Percentiles rank a stretch among this genome's conserved stretches.
These are phyloP conservation scores for Colletotrichum zoysiae DNA, from an alignment of 2,329 filamentous ascomycete genomes.

Conservation along the genomic window DNA sequence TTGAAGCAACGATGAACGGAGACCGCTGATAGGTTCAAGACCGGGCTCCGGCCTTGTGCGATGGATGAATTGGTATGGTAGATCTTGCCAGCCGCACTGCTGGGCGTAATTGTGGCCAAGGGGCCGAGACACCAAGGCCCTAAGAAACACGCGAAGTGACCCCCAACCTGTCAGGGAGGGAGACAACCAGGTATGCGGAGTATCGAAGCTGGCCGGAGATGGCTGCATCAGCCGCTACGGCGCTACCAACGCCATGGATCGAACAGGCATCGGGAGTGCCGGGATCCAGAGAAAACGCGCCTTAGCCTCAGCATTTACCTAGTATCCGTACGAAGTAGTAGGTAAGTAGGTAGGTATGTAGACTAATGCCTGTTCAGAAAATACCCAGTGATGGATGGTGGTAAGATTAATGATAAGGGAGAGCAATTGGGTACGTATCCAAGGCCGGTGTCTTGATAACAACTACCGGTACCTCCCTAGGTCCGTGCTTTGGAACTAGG, in stretches of 20 bases:
- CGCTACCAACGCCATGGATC: conserved; percentile 32
- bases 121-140: conserved; percentile 32
- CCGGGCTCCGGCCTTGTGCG: conserved; percentile 16
- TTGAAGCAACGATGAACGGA: not conserved
- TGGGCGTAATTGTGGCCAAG: conserved; percentile 24
- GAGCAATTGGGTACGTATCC: not conserved
- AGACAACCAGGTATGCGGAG: conserved; percentile 20
- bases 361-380: not conserved
- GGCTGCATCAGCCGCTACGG: conserved; percentile 34
- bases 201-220: conserved; percentile 37
- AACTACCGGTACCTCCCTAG: too few species aligned
- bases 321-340: too few species aligned
- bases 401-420: conserved; percentile 32
- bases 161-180: conserved; percentile 10
- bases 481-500: not conserved
- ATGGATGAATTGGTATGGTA: conserved; percentile 23
- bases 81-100: conserved; percentile 31
- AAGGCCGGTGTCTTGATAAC: not conserved
- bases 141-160: conserved; percentile 17
- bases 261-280: not conserved
- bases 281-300: conserved; percentile 10
- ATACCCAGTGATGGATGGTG: not conserved
- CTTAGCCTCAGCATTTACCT: not conserved
- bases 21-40: conserved; percentile 33
- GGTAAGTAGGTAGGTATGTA: too few species aligned